Percentiles rank a stretch among this genome's conserved stretches.
Conservation (phyloP, 768 basidiomycete genomes). For the Mycena latifolia region DNA sequence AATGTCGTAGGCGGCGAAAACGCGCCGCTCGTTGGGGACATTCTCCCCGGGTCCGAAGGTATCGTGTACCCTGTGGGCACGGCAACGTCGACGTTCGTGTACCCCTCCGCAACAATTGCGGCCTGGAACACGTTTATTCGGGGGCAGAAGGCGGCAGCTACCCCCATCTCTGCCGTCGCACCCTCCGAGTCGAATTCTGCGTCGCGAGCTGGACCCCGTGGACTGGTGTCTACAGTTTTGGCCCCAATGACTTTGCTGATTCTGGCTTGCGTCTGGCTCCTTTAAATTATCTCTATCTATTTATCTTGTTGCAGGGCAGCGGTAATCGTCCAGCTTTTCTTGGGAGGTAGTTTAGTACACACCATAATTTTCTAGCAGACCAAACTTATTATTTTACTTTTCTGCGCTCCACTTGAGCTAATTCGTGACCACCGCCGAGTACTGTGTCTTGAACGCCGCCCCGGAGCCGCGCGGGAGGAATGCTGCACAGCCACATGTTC, state of each 20-base stretch:
- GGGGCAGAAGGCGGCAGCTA: slow-evolving; percentile 47
- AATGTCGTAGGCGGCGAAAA: slow-evolving; percentile 64
- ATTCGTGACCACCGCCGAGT: too few species aligned
- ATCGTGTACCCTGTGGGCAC: slow-evolving; percentile 68
- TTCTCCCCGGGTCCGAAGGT: slow-evolving; percentile 67
- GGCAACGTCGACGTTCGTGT: slow-evolving; percentile 65
- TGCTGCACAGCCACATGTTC: not conserved
- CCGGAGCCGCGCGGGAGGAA: too few species aligned
- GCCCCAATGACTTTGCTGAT: slow-evolving; percentile 6
- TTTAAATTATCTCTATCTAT: slow-evolving; percentile 26
- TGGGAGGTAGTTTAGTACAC: not conserved
- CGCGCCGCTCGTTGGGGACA: slow-evolving; percentile 54
- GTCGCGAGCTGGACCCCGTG: not conserved
- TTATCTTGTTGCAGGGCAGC: not conserved
- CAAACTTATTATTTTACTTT: too few species aligned
- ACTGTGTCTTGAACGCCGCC: too few species aligned
- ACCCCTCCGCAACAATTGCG: slow-evolving; percentile 65
- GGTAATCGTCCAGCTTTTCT: not conserved
- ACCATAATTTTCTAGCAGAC: too few species aligned
- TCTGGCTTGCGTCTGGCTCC: slow-evolving; percentile 2
- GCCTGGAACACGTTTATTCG: slow-evolving; percentile 67
- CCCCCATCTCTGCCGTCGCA: not conserved
- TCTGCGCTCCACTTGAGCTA: too few species aligned
- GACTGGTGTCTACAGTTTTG: not conserved
- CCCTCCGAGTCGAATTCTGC: not conserved